phyloP scores from a whole-genome alignment of 345 rosid genomes.

The Erysimum cheiranthoides region DNA sequence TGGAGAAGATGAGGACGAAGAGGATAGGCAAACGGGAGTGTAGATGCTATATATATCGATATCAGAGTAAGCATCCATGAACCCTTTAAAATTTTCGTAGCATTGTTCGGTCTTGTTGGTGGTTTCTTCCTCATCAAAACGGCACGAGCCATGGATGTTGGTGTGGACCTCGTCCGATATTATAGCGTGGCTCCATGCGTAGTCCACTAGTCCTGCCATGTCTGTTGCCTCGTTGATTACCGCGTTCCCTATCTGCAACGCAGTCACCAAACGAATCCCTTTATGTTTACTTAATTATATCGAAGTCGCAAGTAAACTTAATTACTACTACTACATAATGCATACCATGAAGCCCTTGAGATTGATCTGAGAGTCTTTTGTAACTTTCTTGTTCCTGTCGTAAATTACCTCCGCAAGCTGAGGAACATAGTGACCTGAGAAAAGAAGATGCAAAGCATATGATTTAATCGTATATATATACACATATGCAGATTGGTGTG shows the following conservation, averaged over 20 bases:
- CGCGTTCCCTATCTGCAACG: conserved; percentile 74
- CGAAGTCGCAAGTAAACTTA: conserved; percentile 1
- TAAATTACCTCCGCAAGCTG: conserved; percentile 72
- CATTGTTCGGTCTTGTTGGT: conserved; percentile 37
- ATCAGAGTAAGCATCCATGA: conserved; percentile 52
- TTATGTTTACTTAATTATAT: conserved; percentile 11
- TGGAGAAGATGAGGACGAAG: conserved; percentile 24
- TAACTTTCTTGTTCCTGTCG: conserved; percentile 56
- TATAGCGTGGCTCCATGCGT: conserved; percentile 77
- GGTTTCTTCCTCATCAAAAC: conserved; percentile 34
- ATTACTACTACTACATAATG: neutral
- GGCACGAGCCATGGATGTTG: conserved; percentile 53
- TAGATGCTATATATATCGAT: conserved; percentile 79
- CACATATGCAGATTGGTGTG: neutral
- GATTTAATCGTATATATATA: neutral
- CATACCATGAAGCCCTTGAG: conserved; percentile 81
- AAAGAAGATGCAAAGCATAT: neutral
- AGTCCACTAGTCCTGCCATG: conserved; percentile 62
- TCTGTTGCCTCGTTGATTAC: conserved; percentile 68
- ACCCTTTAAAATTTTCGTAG: conserved; percentile 34
- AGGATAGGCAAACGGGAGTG: conserved; percentile 59
- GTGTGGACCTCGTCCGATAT: conserved; percentile 68
- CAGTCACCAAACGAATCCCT: conserved; percentile 1
- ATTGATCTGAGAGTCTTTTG: conserved; percentile 53
- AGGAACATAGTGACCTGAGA: conserved; percentile 84